Conservation (phyloP, 2,329 filamentous ascomycete species). For the Plenodomus biglobosus region DNA sequence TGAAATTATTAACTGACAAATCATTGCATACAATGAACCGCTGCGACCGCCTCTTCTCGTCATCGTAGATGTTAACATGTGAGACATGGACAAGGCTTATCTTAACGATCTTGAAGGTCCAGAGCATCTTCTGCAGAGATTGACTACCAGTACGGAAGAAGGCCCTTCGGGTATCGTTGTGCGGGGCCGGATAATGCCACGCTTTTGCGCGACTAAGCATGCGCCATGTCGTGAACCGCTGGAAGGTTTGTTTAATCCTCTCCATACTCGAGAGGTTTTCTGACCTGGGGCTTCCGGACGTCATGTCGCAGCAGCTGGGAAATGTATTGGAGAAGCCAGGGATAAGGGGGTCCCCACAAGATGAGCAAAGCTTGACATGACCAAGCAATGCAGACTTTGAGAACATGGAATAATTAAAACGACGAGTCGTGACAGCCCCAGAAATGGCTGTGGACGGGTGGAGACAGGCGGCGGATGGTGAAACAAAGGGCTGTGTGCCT, state of each 20-base stretch:
- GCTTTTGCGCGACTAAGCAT: not conserved
- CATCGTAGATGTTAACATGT: too few relatives aligned
- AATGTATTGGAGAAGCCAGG: not conserved
- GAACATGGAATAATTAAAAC: not conserved
- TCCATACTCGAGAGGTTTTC: not conserved
- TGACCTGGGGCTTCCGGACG: not conserved
- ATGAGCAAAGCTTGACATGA: not conserved
- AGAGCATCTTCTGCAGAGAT: too few relatives aligned
- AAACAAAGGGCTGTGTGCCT: not conserved
- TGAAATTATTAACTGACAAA: too few relatives aligned
- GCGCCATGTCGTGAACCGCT: not conserved
- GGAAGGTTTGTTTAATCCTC: not conserved
- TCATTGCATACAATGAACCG: too few relatives aligned
- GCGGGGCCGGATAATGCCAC: not conserved
- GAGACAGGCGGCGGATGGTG: not conserved
- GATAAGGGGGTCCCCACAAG: not conserved
- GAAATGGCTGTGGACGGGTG: not conserved
- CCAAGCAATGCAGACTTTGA: not conserved
- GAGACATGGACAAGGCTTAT: too few relatives aligned
- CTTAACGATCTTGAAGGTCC: too few relatives aligned
- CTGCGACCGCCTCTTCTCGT: too few relatives aligned
- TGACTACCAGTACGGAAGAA: too few relatives aligned
- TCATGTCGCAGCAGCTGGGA: not conserved
- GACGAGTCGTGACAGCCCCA: not conserved
- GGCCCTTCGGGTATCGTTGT: not conserved